Conservation (phyloP, 352 stramenopile species). For the Phytophthora palmivora region DNA sequence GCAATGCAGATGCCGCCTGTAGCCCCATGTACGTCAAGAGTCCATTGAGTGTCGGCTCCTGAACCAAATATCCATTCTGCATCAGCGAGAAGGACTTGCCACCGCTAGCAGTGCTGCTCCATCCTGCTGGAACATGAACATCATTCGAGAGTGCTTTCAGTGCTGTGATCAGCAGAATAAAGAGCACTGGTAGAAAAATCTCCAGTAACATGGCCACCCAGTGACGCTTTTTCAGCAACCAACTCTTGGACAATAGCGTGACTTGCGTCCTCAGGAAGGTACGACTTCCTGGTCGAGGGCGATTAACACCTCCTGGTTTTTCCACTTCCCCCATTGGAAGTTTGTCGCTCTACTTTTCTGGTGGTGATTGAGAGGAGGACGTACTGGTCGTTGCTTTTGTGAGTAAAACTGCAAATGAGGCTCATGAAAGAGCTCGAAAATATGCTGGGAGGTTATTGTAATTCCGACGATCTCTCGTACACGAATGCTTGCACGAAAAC, state of each 20-base stretch:
- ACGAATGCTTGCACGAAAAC: neutral
- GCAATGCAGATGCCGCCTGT: conserved; percentile 39
- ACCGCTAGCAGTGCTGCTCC: conserved; percentile 41
- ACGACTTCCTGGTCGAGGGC: conserved; percentile 6
- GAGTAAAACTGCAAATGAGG: conserved; percentile 29
- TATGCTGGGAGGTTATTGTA: conserved; percentile 11
- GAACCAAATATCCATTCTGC: conserved; percentile 45
- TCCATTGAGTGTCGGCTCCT: conserved; percentile 61
- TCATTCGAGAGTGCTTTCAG: conserved; percentile 64
- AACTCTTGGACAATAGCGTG: conserved; percentile 80
- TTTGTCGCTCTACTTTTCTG: neutral
- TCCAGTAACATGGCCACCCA: conserved; percentile 57
- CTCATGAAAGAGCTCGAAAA: neutral
- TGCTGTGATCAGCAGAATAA: conserved; percentile 65
- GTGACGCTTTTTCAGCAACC: conserved; percentile 76
- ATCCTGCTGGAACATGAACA: conserved; percentile 66
- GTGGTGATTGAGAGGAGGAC: neutral
- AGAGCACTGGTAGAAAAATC: conserved; percentile 67
- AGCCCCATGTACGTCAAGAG: conserved; percentile 57
- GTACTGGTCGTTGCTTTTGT: neutral
- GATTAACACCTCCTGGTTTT: conserved; percentile 17
- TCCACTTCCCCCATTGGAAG: conserved; percentile 16
- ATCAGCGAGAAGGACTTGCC: conserved; percentile 42
- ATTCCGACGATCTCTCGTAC: conserved; percentile 8
- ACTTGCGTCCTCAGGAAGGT: conserved; percentile 26